A percentile compares a stretch with the other conserved stretches of the same genome.
Conservation (phyloP, 2,329 filamentous ascomycete genomes). For the Amesomyces nigricolor region DNA sequence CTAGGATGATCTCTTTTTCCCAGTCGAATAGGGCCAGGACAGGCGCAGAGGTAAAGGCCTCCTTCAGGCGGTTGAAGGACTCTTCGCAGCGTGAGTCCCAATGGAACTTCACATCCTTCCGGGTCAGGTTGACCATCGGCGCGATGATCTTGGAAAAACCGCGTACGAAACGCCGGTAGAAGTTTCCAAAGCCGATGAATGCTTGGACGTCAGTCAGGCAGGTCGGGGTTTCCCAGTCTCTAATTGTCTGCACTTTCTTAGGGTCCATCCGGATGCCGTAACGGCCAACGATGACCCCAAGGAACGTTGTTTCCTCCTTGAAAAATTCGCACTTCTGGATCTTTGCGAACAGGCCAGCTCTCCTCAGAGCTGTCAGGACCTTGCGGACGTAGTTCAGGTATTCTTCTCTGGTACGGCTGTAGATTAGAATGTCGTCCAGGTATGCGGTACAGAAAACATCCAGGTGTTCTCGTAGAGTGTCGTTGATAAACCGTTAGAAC, state of each 20-base stretch:
- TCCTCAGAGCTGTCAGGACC: no score
- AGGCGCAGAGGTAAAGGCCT: not conserved
- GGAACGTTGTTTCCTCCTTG: not conserved
- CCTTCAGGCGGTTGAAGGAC: not conserved
- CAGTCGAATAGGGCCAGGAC: not conserved
- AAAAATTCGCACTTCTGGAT: not conserved
- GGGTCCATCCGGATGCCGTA: not conserved
- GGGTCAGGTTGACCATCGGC: not conserved
- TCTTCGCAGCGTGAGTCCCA: not conserved
- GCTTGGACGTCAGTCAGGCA: not conserved
- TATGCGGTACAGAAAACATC: no score
- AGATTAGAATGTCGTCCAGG: no score
- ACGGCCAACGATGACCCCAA: not conserved
- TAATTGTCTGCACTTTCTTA: not conserved
- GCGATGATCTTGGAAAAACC: no score
- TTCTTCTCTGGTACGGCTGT: no score
- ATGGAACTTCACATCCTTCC: not conserved
- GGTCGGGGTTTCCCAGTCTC: not conserved
- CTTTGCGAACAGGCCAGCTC: not conserved
- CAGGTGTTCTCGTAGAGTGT: no score
- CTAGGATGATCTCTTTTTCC: not conserved
- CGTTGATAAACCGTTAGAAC: no score
- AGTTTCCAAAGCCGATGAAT: constrained; percentile 5
- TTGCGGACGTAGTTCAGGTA: no score
- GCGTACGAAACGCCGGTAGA: constrained; percentile 2